These are phyloP conservation scores for Tetrapisispora fleetii DNA, from an alignment of 805 yeast genomes.

Conservation along the genomic window DNA sequence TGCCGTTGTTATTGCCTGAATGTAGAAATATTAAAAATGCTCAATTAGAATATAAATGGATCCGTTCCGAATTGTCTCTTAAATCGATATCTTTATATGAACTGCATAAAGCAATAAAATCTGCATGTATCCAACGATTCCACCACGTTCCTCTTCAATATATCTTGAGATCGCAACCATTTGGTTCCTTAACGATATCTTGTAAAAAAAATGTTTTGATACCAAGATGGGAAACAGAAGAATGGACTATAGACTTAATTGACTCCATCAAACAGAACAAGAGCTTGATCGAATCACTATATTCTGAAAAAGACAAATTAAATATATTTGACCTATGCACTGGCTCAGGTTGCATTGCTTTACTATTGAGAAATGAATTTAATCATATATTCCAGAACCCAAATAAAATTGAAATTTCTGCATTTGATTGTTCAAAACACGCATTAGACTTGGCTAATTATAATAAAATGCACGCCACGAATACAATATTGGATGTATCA, in stretches of 20 bases:
- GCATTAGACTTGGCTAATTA: slow-evolving; percentile 44
- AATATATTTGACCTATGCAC: slow-evolving; percentile 64
- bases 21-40: slow-evolving; percentile 19
- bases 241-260: slow-evolving; percentile 54
- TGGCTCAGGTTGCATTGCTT: slow-evolving; percentile 81
- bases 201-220: slow-evolving; percentile 64
- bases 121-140: slow-evolving; percentile 47
- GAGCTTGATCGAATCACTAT: not conserved
- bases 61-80: slow-evolving; percentile 10
- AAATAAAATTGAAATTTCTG: slow-evolving; percentile 18
- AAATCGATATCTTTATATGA: not conserved
- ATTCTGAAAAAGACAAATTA: slow-evolving; percentile 2
- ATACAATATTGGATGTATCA: not conserved
- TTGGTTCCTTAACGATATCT: slow-evolving; percentile 52
- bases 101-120: not conserved
- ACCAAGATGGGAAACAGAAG: slow-evolving; percentile 94
- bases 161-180: slow-evolving; percentile 78
- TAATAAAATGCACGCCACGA: slow-evolving; percentile 25
- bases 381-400: not conserved
- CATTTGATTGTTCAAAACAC: slow-evolving; percentile 45
- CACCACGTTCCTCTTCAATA: slow-evolving; percentile 69
- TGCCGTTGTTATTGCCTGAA: slow-evolving; percentile 23
- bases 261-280: not conserved
- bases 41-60: slow-evolving; percentile 21
- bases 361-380: slow-evolving; percentile 35